These are phyloP conservation scores for Pinus taeda DNA, from an alignment of 75 land plant genomes.

Conservation along the genomic window DNA sequence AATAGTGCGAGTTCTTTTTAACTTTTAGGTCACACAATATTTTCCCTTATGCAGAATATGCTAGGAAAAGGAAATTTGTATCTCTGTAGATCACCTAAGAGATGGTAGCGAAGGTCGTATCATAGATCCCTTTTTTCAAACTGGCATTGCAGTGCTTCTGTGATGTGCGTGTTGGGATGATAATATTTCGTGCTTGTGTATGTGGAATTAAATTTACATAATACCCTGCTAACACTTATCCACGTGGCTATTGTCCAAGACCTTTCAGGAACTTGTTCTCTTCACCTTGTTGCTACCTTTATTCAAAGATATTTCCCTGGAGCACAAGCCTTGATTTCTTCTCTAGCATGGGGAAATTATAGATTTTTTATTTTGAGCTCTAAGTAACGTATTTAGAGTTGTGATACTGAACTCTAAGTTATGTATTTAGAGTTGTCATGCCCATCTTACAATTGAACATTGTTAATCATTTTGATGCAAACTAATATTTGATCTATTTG, in stretches of 20 bases:
- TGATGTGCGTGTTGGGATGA: too few relatives aligned
- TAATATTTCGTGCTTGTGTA: not conserved
- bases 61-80: not conserved
- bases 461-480: not conserved
- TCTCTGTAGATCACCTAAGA: too few relatives aligned
- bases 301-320: slow-evolving; percentile 94
- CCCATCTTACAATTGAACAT: not conserved
- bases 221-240: not conserved
- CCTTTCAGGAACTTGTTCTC: slow-evolving; percentile 97
- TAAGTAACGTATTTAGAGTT: too few relatives aligned
- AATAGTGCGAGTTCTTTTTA: too few relatives aligned
- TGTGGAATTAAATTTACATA: not conserved
- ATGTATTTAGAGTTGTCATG: not conserved
- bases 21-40: not conserved
- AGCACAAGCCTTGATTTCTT: slow-evolving; percentile 75
- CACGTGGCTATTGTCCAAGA: slow-evolving; percentile 97
- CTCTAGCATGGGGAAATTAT: slow-evolving; percentile 93
- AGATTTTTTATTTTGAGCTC: not conserved
- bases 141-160: not conserved
- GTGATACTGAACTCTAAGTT: not conserved
- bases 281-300: slow-evolving; percentile 94
- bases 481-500: not conserved
- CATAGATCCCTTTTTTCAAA: too few relatives aligned
- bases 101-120: too few relatives aligned
- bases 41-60: not conserved